phyloP scores from a whole-genome alignment of 768 basidiomycete genomes.

The Russula sp. region DNA sequence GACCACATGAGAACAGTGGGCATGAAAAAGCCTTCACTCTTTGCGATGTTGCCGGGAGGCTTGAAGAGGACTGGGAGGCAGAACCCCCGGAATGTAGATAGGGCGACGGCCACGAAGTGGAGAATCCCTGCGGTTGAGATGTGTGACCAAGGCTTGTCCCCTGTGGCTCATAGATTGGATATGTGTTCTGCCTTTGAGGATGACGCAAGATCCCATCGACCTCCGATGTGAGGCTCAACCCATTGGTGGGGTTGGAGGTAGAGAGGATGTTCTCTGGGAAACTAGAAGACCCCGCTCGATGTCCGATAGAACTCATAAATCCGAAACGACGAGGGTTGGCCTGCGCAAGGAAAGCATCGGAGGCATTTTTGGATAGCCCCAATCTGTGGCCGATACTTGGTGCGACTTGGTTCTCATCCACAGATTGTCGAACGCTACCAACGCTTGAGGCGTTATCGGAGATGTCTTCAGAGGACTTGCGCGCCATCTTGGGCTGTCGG shows the following conservation, averaged over 20 bases:
- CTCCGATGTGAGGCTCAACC: constrained; percentile 12
- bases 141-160: constrained; percentile 7
- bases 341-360: constrained; percentile 31
- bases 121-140: constrained; percentile 15
- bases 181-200: constrained; percentile 27
- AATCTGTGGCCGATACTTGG: constrained; percentile 28
- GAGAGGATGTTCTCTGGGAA: constrained; percentile 21
- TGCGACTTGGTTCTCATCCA: constrained; percentile 37
- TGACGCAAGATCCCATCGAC: constrained; percentile 15
- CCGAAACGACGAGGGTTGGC: constrained; percentile 24
- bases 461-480: constrained; percentile 37
- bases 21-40: constrained; percentile 69
- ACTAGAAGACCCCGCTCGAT: constrained; percentile 19
- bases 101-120: constrained; percentile 31
- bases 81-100: constrained; percentile 30
- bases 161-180: constrained; percentile 26
- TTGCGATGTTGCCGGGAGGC: constrained; percentile 27
- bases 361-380: constrained; percentile 26
- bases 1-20: constrained; percentile 78
- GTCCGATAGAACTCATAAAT: constrained; percentile 15
- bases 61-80: constrained; percentile 27
- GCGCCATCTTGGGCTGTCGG: constrained; percentile 52
- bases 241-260: constrained; percentile 3
- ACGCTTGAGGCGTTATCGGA: constrained; percentile 29
- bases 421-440: constrained; percentile 20